A percentile compares a stretch with the other conserved stretches of the same genome.
Evolutionary conservation across 495 filamentous ascomycete species (phyloP).

Genomic region (Pseudoneurospora amorphoporcata): DNA sequence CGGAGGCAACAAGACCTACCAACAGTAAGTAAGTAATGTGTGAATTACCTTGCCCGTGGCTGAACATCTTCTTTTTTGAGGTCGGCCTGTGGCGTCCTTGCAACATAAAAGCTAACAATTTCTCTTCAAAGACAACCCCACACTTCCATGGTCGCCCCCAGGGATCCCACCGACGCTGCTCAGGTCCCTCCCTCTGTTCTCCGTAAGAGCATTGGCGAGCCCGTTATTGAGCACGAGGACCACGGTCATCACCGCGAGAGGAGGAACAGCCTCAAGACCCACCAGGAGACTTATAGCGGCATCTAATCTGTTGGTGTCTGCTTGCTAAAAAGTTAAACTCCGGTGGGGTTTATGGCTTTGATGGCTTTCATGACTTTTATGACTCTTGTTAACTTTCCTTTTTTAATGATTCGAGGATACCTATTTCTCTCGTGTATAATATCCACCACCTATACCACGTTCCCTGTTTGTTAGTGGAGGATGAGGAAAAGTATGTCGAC

Average conservation of each 20-base stretch:
- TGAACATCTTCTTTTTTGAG: neutral
- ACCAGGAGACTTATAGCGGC: constrained; percentile 31
- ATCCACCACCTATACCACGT: neutral
- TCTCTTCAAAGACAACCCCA: neutral
- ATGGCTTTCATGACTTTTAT: neutral
- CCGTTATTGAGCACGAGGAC: constrained; percentile 28
- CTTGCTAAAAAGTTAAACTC: neutral
- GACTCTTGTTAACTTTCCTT: neutral
- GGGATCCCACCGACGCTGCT: constrained; percentile 36
- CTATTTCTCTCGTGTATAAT: neutral
- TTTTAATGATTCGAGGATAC: neutral
- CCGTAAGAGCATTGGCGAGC: constrained; percentile 26
- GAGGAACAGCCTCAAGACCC: constrained; percentile 25
- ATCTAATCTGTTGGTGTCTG: constrained; percentile 16
- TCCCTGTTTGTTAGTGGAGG: neutral
- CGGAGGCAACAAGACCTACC: constrained; percentile 35
- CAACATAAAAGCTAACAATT: neutral
- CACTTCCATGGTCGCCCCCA: constrained; percentile 1
- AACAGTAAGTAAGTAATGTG: constrained; percentile 33
- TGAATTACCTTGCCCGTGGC: neutral
- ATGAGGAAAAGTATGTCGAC: neutral
- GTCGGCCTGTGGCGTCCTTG: constrained; percentile 1
- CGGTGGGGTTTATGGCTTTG: neutral
- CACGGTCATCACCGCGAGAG: constrained; percentile 22
- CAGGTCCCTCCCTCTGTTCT: constrained; percentile 39